These are phyloP conservation scores for Pseudozyma pruni DNA, from an alignment of 1,284 basidiomycete species.

Conservation along the genomic window DNA sequence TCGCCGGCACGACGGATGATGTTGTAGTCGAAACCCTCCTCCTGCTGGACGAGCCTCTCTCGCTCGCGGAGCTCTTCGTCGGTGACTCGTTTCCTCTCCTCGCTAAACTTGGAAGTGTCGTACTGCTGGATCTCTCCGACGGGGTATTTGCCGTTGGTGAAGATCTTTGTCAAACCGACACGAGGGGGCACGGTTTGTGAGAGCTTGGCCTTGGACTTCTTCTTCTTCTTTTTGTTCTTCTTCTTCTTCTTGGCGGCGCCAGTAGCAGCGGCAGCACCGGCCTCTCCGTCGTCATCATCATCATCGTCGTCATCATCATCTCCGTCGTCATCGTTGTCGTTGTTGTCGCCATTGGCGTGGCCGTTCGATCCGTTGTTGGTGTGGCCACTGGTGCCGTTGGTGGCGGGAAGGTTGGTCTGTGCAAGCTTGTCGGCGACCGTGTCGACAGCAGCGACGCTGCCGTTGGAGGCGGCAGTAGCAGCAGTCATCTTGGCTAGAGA, in stretches of 20 bases:
- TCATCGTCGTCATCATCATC: conserved; percentile 55
- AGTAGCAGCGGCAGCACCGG: conserved; percentile 27
- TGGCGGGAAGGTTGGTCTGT: conserved; percentile 28
- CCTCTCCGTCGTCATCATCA: conserved; percentile 48
- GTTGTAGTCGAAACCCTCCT: conserved; percentile 76
- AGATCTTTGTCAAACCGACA: conserved; percentile 87
- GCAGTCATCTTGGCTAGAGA: conserved; percentile 17
- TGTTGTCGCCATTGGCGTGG: conserved; percentile 8
- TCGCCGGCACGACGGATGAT: conserved; percentile 91
- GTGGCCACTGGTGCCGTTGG: conserved; percentile 31
- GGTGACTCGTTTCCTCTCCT: conserved; percentile 80
- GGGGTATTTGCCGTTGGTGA: conserved; percentile 85
- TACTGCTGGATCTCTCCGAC: conserved; percentile 93
- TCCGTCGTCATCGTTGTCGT: conserved; percentile 29
- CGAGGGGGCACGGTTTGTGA: conserved; percentile 91
- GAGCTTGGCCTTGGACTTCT: conserved; percentile 55
- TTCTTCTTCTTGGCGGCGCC: conserved; percentile 73
- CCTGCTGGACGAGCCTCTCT: conserved; percentile 73
- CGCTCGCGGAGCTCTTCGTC: conserved; percentile 88
- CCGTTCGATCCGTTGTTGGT: conserved; percentile 20
- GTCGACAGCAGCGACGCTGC: conserved; percentile 26
- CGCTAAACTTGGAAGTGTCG: conserved; percentile 71
- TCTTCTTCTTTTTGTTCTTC: conserved; percentile 85
- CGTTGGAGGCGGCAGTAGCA: conserved; percentile 21
- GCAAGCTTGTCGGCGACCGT: conserved; percentile 47